Base-by-base conservation (phyloP, 2,329 filamentous ascomycete species). In the Neoascochyta sp. region DNA sequence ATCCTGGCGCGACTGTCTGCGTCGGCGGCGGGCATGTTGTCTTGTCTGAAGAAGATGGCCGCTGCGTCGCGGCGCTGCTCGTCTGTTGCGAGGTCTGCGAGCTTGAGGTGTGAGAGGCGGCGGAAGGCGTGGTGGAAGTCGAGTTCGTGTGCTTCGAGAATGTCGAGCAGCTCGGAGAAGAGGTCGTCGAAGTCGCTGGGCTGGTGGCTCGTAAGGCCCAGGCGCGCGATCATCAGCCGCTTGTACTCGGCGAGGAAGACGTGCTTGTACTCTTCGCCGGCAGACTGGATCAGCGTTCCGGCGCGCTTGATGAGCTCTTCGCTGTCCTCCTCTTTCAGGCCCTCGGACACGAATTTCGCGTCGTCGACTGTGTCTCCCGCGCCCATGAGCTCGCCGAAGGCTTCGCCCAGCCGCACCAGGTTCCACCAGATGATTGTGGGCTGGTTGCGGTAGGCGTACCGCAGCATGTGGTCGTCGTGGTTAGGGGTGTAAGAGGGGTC, bases 361-460 rank as follows among this genome's bases (percentile, higher is more conserved):
- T 82, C 75, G 52, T 98, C 89, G 17, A 90, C 80, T 20, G 71
- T 67, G 1, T 73, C 64, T 0, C 85, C 90, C 0, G 83, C 78
- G 11, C 90, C 92, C 33, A 98, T 78, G 2, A 95, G 71, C 63
- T 96, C 92, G 12, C 87, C 92, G 0, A 98, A 60, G 0, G 84
- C 78, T 65, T 98, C 92, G 34, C 88, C 92, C 0, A 98, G 75
- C 2, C 92, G 80, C 1, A 95, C 87, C 0, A 96, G 73, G 53
- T 96, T 96, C 92, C 92, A 98, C 92, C 92, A 98, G 54, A 98
- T 92, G 34, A 98, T 85, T 23, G 82, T 89, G 0, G 92, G 89
- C 57, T 98, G 92, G 59, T 95, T 95, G 46, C 82, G 81, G 69
- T 96, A 98, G 45, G 80, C 81, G 61, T 98, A 98, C 25, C 92